Evolutionary conservation across 169 alveolate genomes (phyloP).

Genomic region (Plasmodium falciparum): DNA sequence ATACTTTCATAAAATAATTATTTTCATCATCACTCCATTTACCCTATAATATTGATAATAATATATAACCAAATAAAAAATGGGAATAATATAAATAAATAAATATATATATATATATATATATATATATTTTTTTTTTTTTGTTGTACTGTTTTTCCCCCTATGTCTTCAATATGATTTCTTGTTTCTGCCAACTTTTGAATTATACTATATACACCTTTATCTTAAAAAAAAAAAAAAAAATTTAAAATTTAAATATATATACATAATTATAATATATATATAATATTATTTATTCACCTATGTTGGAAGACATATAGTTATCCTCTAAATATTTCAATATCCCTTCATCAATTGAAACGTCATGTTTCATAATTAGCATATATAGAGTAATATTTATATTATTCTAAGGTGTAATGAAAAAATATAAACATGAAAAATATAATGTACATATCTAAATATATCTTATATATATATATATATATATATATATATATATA

Average conservation of each 20-base stretch:
- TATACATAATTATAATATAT: not conserved
- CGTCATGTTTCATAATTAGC: constrained; percentile 28
- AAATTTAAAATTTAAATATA: not conserved
- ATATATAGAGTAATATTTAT: constrained; percentile 30
- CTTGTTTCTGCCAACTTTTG: constrained; percentile 44
- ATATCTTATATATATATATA: not conserved
- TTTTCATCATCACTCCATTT: constrained; percentile 53
- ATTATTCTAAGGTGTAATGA: constrained; percentile 10
- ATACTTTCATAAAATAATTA: constrained; percentile 62
- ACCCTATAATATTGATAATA: constrained; percentile 18
- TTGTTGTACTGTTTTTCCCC: constrained; percentile 56
- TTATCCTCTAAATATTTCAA: constrained; percentile 39
- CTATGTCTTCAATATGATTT: constrained; percentile 28
- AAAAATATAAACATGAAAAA: not conserved
- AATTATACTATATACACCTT: constrained; percentile 8
- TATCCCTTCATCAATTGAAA: constrained; percentile 15
- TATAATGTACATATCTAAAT: not conserved
- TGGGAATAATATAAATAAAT: not conserved
- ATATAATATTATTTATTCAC: not conserved
- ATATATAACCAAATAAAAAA: not conserved
- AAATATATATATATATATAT: not conserved
- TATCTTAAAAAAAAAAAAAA: constrained; percentile 27
- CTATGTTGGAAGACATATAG: constrained; percentile 30
- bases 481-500: not conserved
- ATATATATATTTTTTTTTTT: not conserved